A percentile compares a stretch with the other conserved stretches of the same genome.
phyloP scores from a whole-genome alignment of 225 moss, liverwort and hornwort species.

The Bryoerythrophyllum caledonicum region DNA sequence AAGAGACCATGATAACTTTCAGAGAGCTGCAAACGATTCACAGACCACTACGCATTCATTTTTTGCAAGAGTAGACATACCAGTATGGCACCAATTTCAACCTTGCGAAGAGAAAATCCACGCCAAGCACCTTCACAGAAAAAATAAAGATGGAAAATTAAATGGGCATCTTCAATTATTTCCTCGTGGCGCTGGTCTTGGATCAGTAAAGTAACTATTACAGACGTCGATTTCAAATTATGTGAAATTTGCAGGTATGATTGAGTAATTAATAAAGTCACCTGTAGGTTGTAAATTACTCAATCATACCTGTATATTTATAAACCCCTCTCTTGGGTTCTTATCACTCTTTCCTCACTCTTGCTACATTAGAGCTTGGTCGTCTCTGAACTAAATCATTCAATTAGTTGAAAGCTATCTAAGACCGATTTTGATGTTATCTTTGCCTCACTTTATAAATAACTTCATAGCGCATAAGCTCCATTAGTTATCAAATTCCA shows the following conservation, averaged over 20 bases:
- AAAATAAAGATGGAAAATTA: not conserved
- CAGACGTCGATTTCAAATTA: not conserved
- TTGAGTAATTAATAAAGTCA: too few species aligned
- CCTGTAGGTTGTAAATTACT: too few species aligned
- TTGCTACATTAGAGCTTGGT: too few species aligned
- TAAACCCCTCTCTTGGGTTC: too few species aligned
- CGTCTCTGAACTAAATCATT: too few species aligned
- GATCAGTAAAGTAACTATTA: not conserved
- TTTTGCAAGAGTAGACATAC: conserved; percentile 32
- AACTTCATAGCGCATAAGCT: not conserved
- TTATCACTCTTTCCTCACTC: too few species aligned
- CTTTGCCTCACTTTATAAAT: too few species aligned
- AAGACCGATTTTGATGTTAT: too few species aligned
- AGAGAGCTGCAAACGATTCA: conserved; percentile 12
- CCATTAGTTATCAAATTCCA: not conserved
- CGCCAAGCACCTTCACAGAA: conserved; percentile 67
- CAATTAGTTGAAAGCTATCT: too few species aligned
- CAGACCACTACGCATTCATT: not conserved
- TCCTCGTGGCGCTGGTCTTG: not conserved
- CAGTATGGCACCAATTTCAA: conserved; percentile 76
- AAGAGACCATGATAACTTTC: not conserved
- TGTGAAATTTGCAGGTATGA: not conserved
- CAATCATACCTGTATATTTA: too few species aligned
- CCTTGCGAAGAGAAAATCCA: conserved; percentile 78
- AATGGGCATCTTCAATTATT: not conserved